Conservation (phyloP, 306 rosid genomes). For the Citrullus amarus region DNA sequence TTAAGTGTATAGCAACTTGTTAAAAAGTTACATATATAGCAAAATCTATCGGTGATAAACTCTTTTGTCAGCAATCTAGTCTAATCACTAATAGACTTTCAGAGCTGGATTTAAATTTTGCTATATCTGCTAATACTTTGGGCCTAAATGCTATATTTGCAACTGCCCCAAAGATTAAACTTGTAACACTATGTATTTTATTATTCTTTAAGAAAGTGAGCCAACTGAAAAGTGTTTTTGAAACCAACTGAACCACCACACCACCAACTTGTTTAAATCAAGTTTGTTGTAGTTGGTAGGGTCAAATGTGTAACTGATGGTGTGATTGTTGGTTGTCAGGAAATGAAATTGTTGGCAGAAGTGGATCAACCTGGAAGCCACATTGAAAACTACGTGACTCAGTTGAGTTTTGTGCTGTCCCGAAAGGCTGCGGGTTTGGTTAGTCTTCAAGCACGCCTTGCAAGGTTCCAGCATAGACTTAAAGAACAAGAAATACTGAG, state of each 20-base stretch:
- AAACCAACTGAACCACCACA: no score
- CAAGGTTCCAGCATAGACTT: constrained; percentile 86
- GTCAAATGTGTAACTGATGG: neutral
- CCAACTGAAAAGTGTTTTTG: no score
- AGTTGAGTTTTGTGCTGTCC: constrained; percentile 77
- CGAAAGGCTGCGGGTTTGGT: constrained; percentile 92
- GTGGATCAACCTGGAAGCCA: constrained; percentile 96
- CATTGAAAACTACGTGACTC: constrained; percentile 77
- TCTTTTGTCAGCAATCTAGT: no score
- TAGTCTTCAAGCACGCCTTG: constrained; percentile 87
- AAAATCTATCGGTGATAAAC: no score
- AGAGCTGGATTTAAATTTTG: no score
- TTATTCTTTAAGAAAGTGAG: no score
- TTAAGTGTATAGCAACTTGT: no score
- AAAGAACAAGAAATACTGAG: constrained; percentile 88
- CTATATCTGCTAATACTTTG: no score
- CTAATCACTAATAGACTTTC: no score
- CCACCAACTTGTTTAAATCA: neutral
- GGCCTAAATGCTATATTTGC: no score
- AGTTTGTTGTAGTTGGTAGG: neutral
- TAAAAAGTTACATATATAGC: no score
- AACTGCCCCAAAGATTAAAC: neutral
- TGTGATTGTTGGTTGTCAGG: constrained; percentile 32
- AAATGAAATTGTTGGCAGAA: constrained; percentile 91
- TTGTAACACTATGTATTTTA: neutral